These are phyloP conservation scores for Fraxinus pennsylvanica DNA, from an alignment of 257 asterid species.

Conservation along the genomic window DNA sequence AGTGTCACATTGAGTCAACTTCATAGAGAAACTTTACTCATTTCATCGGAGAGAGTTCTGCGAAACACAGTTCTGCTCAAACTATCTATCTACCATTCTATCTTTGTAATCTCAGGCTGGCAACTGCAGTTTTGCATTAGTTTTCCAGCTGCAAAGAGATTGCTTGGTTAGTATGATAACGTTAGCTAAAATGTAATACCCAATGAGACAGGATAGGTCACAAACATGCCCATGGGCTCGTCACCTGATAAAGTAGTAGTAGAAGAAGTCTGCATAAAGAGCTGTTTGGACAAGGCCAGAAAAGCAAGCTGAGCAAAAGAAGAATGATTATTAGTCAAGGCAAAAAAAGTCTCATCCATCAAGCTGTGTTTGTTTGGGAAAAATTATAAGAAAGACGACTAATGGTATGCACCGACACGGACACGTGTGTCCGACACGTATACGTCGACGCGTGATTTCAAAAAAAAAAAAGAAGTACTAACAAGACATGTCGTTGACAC, in stretches of 20 bases:
- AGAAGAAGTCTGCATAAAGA: slow-evolving; percentile 94
- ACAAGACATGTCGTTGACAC: too few relatives aligned
- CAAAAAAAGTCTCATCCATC: not conserved
- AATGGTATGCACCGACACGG: too few relatives aligned
- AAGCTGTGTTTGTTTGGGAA: not conserved
- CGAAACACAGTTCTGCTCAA: slow-evolving; percentile 7
- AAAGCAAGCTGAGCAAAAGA: slow-evolving; percentile 55
- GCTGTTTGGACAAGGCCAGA: slow-evolving; percentile 87
- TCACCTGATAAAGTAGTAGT: slow-evolving; percentile 91
- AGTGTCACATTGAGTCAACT: slow-evolving; percentile 10
- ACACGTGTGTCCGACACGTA: too few relatives aligned
- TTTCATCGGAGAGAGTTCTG: slow-evolving; percentile 14
- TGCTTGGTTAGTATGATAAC: slow-evolving; percentile 1
- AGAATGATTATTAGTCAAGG: slow-evolving; percentile 19
- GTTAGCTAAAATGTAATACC: not conserved
- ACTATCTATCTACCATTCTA: slow-evolving; percentile 4
- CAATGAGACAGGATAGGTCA: not conserved
- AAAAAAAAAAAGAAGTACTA: too few relatives aligned
- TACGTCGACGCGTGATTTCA: too few relatives aligned
- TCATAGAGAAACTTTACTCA: slow-evolving; percentile 29
- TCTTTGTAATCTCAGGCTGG: slow-evolving; percentile 58
- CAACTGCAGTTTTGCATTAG: slow-evolving; percentile 64
- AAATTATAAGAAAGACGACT: too few relatives aligned
- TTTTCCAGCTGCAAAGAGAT: slow-evolving; percentile 70
- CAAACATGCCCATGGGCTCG: slow-evolving; percentile 11